A percentile compares a stretch with the other conserved stretches of the same genome.
phyloP scores from a whole-genome alignment of 1,284 basidiomycete species.

The Calocybe gambosa region DNA sequence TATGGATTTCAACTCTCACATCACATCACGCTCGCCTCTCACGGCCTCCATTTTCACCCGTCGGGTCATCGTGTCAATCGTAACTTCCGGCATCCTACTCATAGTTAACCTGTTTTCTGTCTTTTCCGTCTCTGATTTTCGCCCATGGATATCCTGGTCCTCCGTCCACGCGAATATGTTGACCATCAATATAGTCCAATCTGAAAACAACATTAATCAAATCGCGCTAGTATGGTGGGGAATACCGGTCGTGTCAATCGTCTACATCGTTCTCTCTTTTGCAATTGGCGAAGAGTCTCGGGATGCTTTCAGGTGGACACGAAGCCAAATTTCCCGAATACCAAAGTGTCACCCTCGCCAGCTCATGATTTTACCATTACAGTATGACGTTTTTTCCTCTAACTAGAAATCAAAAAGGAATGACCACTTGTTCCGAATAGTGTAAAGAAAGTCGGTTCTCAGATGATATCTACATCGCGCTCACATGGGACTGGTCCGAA shows the following conservation, averaged over 20 bases:
- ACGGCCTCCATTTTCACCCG: constrained; percentile 18
- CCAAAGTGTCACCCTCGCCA: constrained; percentile 19
- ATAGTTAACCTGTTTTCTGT: constrained; percentile 17
- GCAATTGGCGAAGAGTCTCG: constrained; percentile 35
- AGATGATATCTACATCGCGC: constrained; percentile 11
- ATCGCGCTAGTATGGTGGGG: constrained; percentile 32
- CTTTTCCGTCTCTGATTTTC: constrained; percentile 16
- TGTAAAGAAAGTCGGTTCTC: constrained; percentile 7
- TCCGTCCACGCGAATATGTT: constrained; percentile 27
- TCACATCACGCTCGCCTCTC: constrained; percentile 15
- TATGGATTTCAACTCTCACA: constrained; percentile 12
- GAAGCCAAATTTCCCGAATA: constrained; percentile 9
- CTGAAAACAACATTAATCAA: constrained; percentile 18
- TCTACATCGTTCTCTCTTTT: constrained; percentile 33
- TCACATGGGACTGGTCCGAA: constrained; percentile 12
- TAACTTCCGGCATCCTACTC: constrained; percentile 26
- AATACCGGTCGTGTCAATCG: constrained; percentile 29
- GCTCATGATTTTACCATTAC: constrained; percentile 15
- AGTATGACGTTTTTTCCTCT: constrained; percentile 12
- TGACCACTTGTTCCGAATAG: neutral
- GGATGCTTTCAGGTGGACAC: constrained; percentile 27
- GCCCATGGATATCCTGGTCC: constrained; percentile 25
- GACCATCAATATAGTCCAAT: constrained; percentile 28
- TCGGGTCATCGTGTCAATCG: constrained; percentile 31
- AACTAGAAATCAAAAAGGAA: neutral